Conservation (phyloP, 495 filamentous ascomycete genomes). For the Annulohypoxylon maeteangense region DNA sequence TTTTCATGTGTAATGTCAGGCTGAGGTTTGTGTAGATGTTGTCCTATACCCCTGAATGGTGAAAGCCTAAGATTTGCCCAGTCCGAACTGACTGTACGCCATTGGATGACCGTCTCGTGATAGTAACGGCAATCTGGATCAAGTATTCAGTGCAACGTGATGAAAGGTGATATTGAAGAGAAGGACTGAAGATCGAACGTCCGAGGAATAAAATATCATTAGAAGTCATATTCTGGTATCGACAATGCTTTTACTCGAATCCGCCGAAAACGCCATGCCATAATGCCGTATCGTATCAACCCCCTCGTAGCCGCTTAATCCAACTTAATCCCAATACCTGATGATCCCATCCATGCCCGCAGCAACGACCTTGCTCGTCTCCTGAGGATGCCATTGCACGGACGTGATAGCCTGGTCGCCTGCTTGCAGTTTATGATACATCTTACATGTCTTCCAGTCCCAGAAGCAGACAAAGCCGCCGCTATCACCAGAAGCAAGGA, state of each 20-base stretch:
- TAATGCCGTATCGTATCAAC: slow-evolving; percentile 11
- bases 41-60: neutral
- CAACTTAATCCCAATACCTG: slow-evolving; percentile 88
- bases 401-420: slow-evolving; percentile 81
- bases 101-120: neutral
- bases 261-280: slow-evolving; percentile 26
- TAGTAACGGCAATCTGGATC: neutral
- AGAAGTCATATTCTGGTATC: slow-evolving; percentile 33
- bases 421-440: slow-evolving; percentile 94
- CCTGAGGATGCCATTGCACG: slow-evolving; percentile 92
- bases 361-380: slow-evolving; percentile 91
- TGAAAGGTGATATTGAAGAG: neutral
- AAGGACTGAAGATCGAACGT: neutral
- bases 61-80: neutral
- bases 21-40: neutral
- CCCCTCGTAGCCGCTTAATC: slow-evolving; percentile 2
- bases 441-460: slow-evolving; percentile 99
- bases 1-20: neutral
- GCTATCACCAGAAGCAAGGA: slow-evolving; percentile 83
- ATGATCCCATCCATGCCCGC: slow-evolving; percentile 89
- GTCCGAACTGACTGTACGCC: neutral
- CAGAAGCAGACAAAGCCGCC: slow-evolving; percentile 93
- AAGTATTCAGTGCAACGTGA: neutral
- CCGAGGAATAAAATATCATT: slow-evolving; percentile 24
- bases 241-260: slow-evolving; percentile 23